A percentile compares a stretch with the other conserved stretches of the same genome.
These are phyloP conservation scores for Kluyveromyces starmeri DNA, from an alignment of 805 yeast species.

Conservation along the genomic window DNA sequence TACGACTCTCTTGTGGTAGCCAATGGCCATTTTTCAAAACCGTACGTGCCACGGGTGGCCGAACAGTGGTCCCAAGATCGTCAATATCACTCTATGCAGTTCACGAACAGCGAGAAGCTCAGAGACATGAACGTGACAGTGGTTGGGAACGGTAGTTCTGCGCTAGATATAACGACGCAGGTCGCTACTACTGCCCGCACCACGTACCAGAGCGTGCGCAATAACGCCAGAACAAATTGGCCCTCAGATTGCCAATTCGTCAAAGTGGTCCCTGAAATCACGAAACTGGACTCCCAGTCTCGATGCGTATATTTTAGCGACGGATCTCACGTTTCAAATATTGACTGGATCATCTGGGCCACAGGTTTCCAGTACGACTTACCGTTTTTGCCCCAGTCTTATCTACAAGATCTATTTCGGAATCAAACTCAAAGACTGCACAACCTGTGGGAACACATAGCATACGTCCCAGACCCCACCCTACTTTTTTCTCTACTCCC, in stretches of 20 bases:
- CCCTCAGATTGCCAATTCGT: constrained; percentile 7
- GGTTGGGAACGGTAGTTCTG: constrained; percentile 37
- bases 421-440: constrained; percentile 29
- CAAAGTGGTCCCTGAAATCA: constrained; percentile 24
- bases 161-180: constrained; percentile 39
- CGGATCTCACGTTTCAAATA: constrained; percentile 21
- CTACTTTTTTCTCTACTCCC: constrained; percentile 57
- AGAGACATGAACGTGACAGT: constrained; percentile 28
- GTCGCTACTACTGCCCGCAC: constrained; percentile 23
- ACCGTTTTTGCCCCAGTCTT: constrained; percentile 34
- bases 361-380: constrained; percentile 44
- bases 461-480: constrained; percentile 52
- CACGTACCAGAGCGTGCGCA: constrained; percentile 48
- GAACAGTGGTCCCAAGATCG: constrained; percentile 33
- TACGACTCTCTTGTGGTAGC: constrained; percentile 36
- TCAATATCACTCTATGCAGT: constrained; percentile 33
- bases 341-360: constrained; percentile 38
- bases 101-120: constrained; percentile 27
- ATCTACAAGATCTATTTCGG: constrained; percentile 15
- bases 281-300: constrained; percentile 18
- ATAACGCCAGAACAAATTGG: constrained; percentile 33
- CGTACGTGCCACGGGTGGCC: constrained; percentile 31
- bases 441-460: constrained; percentile 50
- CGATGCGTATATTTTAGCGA: constrained; percentile 26
- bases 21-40: constrained; percentile 37